Evolutionary conservation across 164 flowering plant genomes (phyloP).

Genomic region (Berberis vulgaris): DNA sequence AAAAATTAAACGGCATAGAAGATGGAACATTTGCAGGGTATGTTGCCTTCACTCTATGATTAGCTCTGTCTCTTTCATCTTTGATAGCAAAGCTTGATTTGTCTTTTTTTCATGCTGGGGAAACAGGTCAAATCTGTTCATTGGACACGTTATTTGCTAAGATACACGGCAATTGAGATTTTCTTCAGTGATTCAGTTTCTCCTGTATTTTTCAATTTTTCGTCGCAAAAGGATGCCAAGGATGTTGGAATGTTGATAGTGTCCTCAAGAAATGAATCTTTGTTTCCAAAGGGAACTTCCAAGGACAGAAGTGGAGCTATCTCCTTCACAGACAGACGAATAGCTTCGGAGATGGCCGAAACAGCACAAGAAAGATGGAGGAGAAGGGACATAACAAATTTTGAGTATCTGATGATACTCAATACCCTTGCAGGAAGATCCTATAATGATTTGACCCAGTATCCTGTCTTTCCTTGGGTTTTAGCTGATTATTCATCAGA

Average conservation of each 20-base stretch:
- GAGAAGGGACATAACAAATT: conserved; percentile 94
- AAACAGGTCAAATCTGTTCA: conserved; percentile 83
- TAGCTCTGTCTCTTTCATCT: background rate
- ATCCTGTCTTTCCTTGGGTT: conserved; percentile 98
- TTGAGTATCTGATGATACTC: conserved; percentile 90
- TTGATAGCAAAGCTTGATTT: background rate
- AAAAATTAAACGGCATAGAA: conserved; percentile 67
- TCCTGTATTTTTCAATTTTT: conserved; percentile 80
- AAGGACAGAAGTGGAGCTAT: conserved; percentile 66
- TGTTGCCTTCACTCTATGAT: background rate
- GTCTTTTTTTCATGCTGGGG: conserved; percentile 10
- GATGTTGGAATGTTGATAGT: conserved; percentile 84
- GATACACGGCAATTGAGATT: conserved; percentile 87
- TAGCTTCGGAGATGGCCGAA: conserved; percentile 89
- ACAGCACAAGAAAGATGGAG: conserved; percentile 88
- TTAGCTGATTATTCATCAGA: conserved; percentile 94
- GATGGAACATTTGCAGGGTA: conserved; percentile 87
- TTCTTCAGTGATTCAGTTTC: conserved; percentile 76
- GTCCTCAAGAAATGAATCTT: conserved; percentile 65
- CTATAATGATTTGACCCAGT: conserved; percentile 95
- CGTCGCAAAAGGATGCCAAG: conserved; percentile 76
- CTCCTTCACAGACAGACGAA: conserved; percentile 83
- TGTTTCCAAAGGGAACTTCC: conserved; percentile 58
- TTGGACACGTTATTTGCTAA: conserved; percentile 93
- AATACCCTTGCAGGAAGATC: conserved; percentile 95